These are phyloP conservation scores for Allium fistulosum DNA, from an alignment of 106 monocot species.

Conservation along the genomic window DNA sequence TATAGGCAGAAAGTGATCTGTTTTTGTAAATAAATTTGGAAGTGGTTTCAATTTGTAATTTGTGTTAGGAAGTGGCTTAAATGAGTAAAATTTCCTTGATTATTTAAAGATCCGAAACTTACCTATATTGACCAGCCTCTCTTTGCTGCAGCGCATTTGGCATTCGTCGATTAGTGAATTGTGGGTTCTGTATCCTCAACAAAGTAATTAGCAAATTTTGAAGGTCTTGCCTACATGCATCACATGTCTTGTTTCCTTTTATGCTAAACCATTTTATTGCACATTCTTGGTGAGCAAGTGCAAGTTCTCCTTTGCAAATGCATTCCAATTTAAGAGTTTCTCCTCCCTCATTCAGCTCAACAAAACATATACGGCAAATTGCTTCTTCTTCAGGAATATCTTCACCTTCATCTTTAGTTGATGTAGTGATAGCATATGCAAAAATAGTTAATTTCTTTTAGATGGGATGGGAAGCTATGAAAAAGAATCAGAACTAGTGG, in stretches of 20 bases:
- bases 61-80: too few relatives aligned
- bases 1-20: too few relatives aligned
- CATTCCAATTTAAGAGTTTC: slow-evolving; percentile 97
- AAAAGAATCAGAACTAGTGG: not conserved
- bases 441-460: not conserved
- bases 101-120: not conserved
- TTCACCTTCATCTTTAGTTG: slow-evolving; percentile 60
- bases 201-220: slow-evolving; percentile 84
- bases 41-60: too few relatives aligned
- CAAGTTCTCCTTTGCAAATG: slow-evolving; percentile 97
- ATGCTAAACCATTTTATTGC: slow-evolving; percentile 97
- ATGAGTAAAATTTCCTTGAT: too few relatives aligned
- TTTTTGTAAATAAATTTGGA: too few relatives aligned
- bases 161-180: slow-evolving; percentile 27
- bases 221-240: slow-evolving; percentile 89
- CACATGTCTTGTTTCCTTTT: slow-evolving; percentile 95
- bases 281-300: slow-evolving; percentile 96
- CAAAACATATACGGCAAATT: slow-evolving; percentile 88
- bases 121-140: slow-evolving; percentile 56
- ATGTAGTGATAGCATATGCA: slow-evolving; percentile 14
- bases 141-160: slow-evolving; percentile 30
- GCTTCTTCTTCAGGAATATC: slow-evolving; percentile 96
- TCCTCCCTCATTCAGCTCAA: slow-evolving; percentile 86
- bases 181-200: slow-evolving; percentile 65
- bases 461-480: not conserved